phyloP scores from a whole-genome alignment of 2,329 filamentous ascomycete species.

The Sclerotinia sclerotiorum region DNA sequence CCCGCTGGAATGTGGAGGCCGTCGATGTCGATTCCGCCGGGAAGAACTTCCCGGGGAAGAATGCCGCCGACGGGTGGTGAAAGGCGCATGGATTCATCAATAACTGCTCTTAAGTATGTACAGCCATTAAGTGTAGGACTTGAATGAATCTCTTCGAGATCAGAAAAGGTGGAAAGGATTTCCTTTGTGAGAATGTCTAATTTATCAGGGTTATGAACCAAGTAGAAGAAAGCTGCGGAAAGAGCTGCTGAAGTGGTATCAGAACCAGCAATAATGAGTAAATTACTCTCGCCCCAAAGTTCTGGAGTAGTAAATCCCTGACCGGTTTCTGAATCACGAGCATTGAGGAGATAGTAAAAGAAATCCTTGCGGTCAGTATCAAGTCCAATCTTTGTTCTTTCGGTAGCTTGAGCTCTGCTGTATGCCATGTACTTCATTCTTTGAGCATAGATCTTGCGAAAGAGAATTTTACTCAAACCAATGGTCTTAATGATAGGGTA shows the following conservation, averaged over 20 bases:
- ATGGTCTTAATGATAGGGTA: conserved; percentile 68
- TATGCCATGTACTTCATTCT: conserved; percentile 71
- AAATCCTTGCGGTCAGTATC: conserved; percentile 63
- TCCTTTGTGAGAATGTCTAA: conserved; percentile 39
- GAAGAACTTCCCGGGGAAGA: conserved; percentile 33
- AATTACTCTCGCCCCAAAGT: conserved; percentile 33
- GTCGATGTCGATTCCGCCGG: conserved; percentile 34
- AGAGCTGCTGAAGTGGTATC: conserved; percentile 46
- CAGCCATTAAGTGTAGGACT: conserved; percentile 39
- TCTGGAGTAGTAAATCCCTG: conserved; percentile 42
- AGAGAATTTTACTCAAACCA: conserved; percentile 65
- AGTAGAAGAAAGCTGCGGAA: conserved; percentile 44
- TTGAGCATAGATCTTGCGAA: conserved; percentile 64
- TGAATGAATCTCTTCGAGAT: conserved; percentile 42
- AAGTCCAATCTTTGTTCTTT: conserved; percentile 64
- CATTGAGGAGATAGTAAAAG: conserved; percentile 72
- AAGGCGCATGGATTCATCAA: conserved; percentile 42
- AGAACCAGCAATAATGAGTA: conserved; percentile 39
- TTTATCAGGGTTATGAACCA: conserved; percentile 40
- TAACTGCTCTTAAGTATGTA: conserved; percentile 45
- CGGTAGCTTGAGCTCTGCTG: conserved; percentile 64
- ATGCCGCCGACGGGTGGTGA: conserved; percentile 34
- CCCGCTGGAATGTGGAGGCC: conserved; percentile 43
- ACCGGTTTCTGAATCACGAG: conserved; percentile 69
- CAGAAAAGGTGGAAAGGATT: conserved; percentile 28